Percentiles rank a stretch among this genome's conserved stretches.
These are phyloP conservation scores for Aspergillus fructus DNA, from an alignment of 2,329 filamentous ascomycete genomes.

Conservation along the genomic window DNA sequence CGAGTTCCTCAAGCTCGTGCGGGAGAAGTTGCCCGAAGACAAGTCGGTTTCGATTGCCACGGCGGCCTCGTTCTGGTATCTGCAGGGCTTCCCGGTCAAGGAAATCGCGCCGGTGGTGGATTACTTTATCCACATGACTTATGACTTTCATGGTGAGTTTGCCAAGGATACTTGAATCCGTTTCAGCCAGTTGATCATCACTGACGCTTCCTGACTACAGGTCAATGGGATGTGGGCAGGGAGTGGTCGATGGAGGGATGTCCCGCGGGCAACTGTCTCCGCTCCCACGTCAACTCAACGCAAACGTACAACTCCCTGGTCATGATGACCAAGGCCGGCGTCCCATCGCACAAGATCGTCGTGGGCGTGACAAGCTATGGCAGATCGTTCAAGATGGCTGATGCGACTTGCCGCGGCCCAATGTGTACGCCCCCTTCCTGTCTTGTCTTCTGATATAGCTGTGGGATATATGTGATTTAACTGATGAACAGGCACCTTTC, in stretches of 20 bases:
- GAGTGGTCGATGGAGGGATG: constrained; percentile 19
- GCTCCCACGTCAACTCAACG: constrained; percentile 34
- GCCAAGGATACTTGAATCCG: background rate
- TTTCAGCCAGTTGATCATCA: background rate
- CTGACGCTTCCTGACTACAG: background rate
- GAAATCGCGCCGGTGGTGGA: constrained; percentile 29
- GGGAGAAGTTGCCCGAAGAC: constrained; percentile 9
- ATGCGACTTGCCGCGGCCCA: background rate
- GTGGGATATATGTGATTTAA: background rate
- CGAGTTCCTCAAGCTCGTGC: constrained; percentile 26
- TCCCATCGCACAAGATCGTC: background rate
- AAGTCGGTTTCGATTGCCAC: constrained; percentile 28
- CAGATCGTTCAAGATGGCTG: background rate
- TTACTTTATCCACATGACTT: constrained; percentile 42
- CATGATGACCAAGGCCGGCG: constrained; percentile 20
- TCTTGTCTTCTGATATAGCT: too few relatives aligned
- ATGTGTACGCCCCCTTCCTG: background rate
- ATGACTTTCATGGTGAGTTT: constrained; percentile 31
- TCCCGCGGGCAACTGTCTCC: constrained; percentile 29
- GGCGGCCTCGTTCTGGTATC: constrained; percentile 34
- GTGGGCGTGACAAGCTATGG: constrained; percentile 5
- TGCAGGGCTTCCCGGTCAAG: constrained; percentile 30
- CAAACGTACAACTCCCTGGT: constrained; percentile 34
- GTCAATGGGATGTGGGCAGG: too few relatives aligned
- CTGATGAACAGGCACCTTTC: background rate